Base-by-base conservation (phyloP, 2,329 filamentous ascomycete genomes). In the Aschersonia sp. region DNA sequence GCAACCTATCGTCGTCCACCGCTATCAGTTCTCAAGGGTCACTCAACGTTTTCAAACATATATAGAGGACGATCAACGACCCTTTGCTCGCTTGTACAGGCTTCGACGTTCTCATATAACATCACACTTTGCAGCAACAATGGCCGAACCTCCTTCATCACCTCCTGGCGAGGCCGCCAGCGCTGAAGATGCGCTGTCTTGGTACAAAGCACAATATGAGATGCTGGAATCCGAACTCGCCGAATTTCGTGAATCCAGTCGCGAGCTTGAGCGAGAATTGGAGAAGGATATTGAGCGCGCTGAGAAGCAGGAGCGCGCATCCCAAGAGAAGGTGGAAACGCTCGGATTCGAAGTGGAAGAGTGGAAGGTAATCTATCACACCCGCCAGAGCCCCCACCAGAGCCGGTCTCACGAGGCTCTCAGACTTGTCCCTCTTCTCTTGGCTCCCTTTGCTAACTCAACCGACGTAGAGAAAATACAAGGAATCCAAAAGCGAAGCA, bases 141-240 rank as follows among this genome's bases (percentile, higher is more conserved):
- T 79, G 74, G 68, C 70, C 51, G 78, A 81, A 59, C 71, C 72
- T 55, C 77, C 77, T 5, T 82, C 79, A 5, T 82, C 79, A 45
- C 79, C 79, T 47, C 77, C 76, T 9, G 68, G 67, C 58, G 74
- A 72, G 58, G 64, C 68, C 46, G 64, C 76, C 47, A 73, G 64
- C 47, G 62, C 74, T 45, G 82, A 88, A 60, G 86, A 92, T 60
- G 84, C 89, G 51, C 73, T 98, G 46, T 76, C 83, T 49, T 95
- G 92, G 77, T 98, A 97, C 77, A 98, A 98, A 72, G 69, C 80
- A 47, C 90, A 97, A 64, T 97, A 97, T 69, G 88, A 94, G 67
- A 81, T 87, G 62, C 76, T 98, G 39, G 92, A 95, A 66, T 73
- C 81, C 47, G 92, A 98, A 65, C 78, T 98, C 51, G 79, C 85